Conservation (phyloP, 768 basidiomycete species). For the Hygrophoropsis aurantiaca region DNA sequence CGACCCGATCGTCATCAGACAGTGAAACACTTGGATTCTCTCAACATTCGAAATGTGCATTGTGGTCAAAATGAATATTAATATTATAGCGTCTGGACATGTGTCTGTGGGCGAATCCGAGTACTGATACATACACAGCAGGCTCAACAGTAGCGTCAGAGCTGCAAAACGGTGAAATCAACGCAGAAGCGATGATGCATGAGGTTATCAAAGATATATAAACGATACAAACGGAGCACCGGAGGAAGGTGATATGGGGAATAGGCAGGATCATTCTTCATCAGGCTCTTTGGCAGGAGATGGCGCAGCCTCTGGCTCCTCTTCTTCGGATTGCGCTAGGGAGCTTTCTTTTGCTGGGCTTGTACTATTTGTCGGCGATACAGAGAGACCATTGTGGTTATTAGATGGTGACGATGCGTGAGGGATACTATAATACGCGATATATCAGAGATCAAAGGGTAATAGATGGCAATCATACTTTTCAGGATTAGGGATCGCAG, state of each 20-base stretch:
- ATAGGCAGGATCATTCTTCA: constrained; percentile 10
- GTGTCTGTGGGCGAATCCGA: too few species aligned
- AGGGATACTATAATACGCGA: too few species aligned
- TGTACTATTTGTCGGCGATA: constrained; percentile 72
- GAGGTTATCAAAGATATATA: background rate
- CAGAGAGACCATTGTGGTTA: constrained; percentile 56
- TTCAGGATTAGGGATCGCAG: constrained; percentile 97
- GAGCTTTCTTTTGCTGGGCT: constrained; percentile 66
- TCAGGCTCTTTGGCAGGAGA: constrained; percentile 9
- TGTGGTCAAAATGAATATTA: too few species aligned
- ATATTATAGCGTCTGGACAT: too few species aligned
- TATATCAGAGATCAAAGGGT: constrained; percentile 12
- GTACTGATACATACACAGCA: too few species aligned
- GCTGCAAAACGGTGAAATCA: background rate
- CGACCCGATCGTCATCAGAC: too few species aligned
- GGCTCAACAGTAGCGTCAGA: background rate
- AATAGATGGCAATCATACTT: too few species aligned
- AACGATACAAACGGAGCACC: constrained; percentile 10
- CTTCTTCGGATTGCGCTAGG: constrained; percentile 29
- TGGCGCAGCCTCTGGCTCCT: constrained; percentile 14
- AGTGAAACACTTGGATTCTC: too few species aligned
- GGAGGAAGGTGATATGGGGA: constrained; percentile 5
- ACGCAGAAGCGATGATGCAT: constrained; percentile 2
- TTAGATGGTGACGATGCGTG: constrained; percentile 78
- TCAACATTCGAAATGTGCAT: too few species aligned